These are phyloP conservation scores for Dichotomopilus funicola DNA, from an alignment of 2,329 filamentous ascomycete species.

Conservation along the genomic window DNA sequence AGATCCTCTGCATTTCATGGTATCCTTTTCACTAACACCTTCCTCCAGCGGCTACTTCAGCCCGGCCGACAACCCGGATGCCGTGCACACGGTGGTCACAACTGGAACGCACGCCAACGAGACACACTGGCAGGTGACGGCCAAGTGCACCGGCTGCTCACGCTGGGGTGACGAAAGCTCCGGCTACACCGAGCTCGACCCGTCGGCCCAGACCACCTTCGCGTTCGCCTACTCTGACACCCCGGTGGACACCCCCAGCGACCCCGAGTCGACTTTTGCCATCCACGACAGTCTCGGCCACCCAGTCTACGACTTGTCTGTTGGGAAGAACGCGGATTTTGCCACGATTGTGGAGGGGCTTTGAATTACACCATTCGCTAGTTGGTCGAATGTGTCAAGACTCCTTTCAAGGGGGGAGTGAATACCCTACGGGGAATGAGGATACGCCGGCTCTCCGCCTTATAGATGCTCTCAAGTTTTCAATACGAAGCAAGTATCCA, in stretches of 20 bases:
- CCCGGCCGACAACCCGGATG: constrained; percentile 27
- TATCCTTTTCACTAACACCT: constrained; percentile 6
- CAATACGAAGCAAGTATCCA: too few species aligned
- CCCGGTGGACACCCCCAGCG: constrained; percentile 33
- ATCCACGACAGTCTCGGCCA: constrained; percentile 40
- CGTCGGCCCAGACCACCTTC: constrained; percentile 32
- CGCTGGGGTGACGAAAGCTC: constrained; percentile 37
- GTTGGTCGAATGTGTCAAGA: neutral
- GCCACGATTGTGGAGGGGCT: constrained; percentile 15
- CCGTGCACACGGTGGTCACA: constrained; percentile 30
- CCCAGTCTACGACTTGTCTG: constrained; percentile 20
- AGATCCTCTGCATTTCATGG: neutral
- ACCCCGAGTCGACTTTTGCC: constrained; percentile 33
- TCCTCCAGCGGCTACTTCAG: constrained; percentile 30
- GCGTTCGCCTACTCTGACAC: constrained; percentile 35
- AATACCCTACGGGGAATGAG: too few species aligned
- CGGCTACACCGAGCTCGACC: constrained; percentile 33
- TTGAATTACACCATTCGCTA: neutral
- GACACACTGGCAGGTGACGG: constrained; percentile 37
- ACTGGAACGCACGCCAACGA: constrained; percentile 34
- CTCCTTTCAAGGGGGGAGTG: too few species aligned
- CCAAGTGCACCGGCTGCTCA: constrained; percentile 37
- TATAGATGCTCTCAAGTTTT: too few species aligned
- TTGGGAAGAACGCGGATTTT: constrained; percentile 21
- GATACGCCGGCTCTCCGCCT: too few species aligned